phyloP scores from a whole-genome alignment of 2,329 filamentous ascomycete genomes.

The Hypoxylon sp. region DNA sequence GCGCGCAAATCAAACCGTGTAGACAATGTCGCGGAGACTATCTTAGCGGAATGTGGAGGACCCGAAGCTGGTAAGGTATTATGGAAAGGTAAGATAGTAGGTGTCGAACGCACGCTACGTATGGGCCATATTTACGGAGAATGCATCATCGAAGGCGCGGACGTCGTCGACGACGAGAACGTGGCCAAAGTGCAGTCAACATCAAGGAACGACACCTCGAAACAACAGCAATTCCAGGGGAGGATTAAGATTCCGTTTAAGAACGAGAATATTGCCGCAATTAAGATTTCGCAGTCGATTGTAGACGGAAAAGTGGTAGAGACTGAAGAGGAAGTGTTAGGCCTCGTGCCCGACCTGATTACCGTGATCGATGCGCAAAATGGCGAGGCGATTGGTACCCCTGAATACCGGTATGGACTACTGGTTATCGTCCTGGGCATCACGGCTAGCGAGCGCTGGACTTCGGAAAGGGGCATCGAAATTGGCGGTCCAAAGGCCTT shows the following conservation, averaged over 20 bases:
- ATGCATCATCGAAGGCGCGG: conserved; percentile 68
- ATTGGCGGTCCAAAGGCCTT: conserved; percentile 67
- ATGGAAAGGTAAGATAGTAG: conserved; percentile 76
- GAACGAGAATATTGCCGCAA: conserved; percentile 79
- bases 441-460: conserved; percentile 63
- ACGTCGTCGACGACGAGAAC: conserved; percentile 56
- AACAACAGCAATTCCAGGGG: conserved; percentile 58
- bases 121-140: conserved; percentile 74
- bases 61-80: conserved; percentile 67
- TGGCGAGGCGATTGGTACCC: conserved; percentile 70
- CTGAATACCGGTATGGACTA: conserved; percentile 69
- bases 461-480: conserved; percentile 63
- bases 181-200: conserved; percentile 5
- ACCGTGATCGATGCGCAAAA: conserved; percentile 69
- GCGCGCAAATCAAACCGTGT: conserved; percentile 66
- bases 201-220: conserved; percentile 22
- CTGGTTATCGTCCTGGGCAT: conserved; percentile 66
- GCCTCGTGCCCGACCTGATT: conserved; percentile 71
- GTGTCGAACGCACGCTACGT: conserved; percentile 69
- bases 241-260: conserved; percentile 77
- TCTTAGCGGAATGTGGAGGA: conserved; percentile 72
- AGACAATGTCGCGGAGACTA: conserved; percentile 69
- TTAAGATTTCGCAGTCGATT: conserved; percentile 50
- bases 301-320: conserved; percentile 57
- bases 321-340: conserved; percentile 59